Evolutionary conservation across 2,329 filamentous ascomycete genomes (phyloP), one percentile per base, ranked within the genome.

Genomic region (Exophiala sp.): DNA sequence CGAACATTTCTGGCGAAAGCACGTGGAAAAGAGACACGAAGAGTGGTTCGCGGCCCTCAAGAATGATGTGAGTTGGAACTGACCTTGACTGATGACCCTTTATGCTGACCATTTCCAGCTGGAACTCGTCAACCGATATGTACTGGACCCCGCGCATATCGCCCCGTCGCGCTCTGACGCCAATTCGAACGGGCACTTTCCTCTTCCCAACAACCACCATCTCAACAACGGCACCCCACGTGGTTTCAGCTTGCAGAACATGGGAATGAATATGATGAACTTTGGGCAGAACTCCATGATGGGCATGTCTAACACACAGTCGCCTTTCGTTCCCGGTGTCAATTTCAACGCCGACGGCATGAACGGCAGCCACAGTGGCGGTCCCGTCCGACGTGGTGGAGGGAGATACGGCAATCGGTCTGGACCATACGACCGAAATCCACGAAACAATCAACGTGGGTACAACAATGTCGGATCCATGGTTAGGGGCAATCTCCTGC

Each of bases 1-100:
- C 51, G 86, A 95, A 37, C 82, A 91, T 61, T 98, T 98, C 67
- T 98, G 94, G 91, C 84, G 83, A 63, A 98, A 98, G 74, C 93
- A 98, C 63, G 84, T 97, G 13, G 91, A 97, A 70, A 98, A 98
- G 73, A 83, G 94, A 50, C 93, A 98, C 66, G 67, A 79, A 0
- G 91, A 97, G 46, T 98, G 90, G 86, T 78, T 86, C 38, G 84
- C 90, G 27, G 79, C 74, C 46, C 73, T 96, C 58, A 85, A 84
- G 66, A 82, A 85, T 65, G 91, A 96, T 73, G 90, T 95, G 75
- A 74, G 82, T 74, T n/a, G 29, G 21, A 40, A 7, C 4, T 18
- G 23, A 35, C 43, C 29, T 2, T 47, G 29, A 13, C 6, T 3
- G n/a, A 32, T 3, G 55, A 32, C 50, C 18, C 23, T 44, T 5